Evolutionary conservation across 108 stramenopile species (phyloP), one percentile per base, ranked within the genome.

Genomic region (Asterionellopsis glacialis): DNA sequence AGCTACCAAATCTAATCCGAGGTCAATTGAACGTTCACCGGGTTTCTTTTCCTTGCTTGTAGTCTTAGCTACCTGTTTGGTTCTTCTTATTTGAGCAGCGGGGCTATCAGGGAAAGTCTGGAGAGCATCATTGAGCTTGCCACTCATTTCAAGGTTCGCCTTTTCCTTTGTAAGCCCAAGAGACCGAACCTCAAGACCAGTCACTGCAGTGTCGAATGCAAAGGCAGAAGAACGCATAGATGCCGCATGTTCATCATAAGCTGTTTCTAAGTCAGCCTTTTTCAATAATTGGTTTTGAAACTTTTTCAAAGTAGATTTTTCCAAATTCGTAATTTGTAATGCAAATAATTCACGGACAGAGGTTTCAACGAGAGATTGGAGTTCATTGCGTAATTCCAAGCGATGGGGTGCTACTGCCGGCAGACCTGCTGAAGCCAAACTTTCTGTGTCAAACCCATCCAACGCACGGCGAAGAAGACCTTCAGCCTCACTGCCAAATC

Each of bases 1-100:
- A 22, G 86, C 83, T 13, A 94, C 89, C 2, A 94, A 43, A 62
- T 88, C 84, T 23, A 94, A 45, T 21, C 84, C 83, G 27, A 90
- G 49, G 60, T 79, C 75, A 41, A 94, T 59, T 1, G 80, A 74
- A 16, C 85, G 75, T 55, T 87, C 67, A 6, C 61, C 63, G 11
- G 83, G 85, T 53, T 90, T 77, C 65, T 89, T 87, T 51, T 87
- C 67, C 68, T 88, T 86, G 55, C 53, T 68, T 16, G 69, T 77
- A 14, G 68, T 69, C 41, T 74, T 70, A 26, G 69, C 65, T 0
- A 88, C 80, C 51, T 83, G 70, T 39, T 81, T 80, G 47, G 69
- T 66, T 49, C 80, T 47, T 61, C 73, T 79, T 57, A 94, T 70
- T 59, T 85, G 77, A 4, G 91, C 91, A 7, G 80, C 78, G n/a